Conservation (phyloP, 805 yeast species). For the Wickerhamomyces tratensis region DNA sequence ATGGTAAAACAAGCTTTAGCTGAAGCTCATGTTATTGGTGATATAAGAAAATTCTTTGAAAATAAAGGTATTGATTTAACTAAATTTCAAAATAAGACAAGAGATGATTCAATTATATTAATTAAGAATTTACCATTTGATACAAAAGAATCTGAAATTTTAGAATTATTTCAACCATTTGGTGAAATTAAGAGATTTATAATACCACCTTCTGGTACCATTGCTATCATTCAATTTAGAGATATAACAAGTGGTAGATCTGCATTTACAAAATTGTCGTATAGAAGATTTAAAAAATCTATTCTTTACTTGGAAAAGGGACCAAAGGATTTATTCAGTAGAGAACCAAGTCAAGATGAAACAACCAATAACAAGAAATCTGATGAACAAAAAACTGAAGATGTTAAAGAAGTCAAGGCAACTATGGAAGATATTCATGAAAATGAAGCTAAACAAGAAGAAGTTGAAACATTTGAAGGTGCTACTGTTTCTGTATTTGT, state of each 20-base stretch:
- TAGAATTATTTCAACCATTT: slow-evolving; percentile 69
- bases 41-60: slow-evolving; percentile 82
- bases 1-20: slow-evolving; percentile 97
- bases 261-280: slow-evolving; percentile 83
- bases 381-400: slow-evolving; percentile 19
- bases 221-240: slow-evolving; percentile 86
- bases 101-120: slow-evolving; percentile 72
- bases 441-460: slow-evolving; percentile 12
- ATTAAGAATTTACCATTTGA: slow-evolving; percentile 90
- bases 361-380: slow-evolving; percentile 17
- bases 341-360: slow-evolving; percentile 33
- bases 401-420: slow-evolving; percentile 5
- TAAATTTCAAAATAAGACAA: slow-evolving; percentile 52
- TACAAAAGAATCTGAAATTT: slow-evolving; percentile 69
- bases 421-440: slow-evolving; percentile 21
- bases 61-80: slow-evolving; percentile 75
- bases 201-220: slow-evolving; percentile 96
- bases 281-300: slow-evolving; percentile 78
- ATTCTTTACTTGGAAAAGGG: slow-evolving; percentile 91
- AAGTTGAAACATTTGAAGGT: slow-evolving; percentile 40
- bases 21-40: slow-evolving; percentile 91
- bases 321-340: slow-evolving; percentile 69
- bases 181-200: slow-evolving; percentile 75
- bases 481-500: slow-evolving; percentile 85
- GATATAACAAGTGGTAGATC: slow-evolving; percentile 78